These are phyloP conservation scores for Lyophyllum decastes DNA, from an alignment of 768 basidiomycete species.

Conservation along the genomic window DNA sequence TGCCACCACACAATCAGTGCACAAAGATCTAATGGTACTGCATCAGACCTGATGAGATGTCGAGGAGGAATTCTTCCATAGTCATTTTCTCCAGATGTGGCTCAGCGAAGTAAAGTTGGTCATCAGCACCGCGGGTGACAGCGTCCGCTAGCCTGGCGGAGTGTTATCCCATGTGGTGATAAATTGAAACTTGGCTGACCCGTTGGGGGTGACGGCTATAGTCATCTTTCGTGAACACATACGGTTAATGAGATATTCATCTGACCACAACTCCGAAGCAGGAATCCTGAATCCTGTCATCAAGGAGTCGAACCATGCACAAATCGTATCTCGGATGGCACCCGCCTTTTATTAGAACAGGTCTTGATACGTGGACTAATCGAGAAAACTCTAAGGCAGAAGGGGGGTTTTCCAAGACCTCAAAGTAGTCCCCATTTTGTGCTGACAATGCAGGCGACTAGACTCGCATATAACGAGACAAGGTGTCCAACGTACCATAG, in stretches of 20 bases:
- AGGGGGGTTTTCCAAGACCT: conserved; percentile 56
- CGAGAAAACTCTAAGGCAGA: conserved; percentile 69
- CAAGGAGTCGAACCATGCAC: not conserved
- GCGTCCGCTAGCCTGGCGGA: conserved; percentile 72
- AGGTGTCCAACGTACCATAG: conserved; percentile 28
- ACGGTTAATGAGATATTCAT: conserved; percentile 56
- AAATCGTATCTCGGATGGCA: not conserved
- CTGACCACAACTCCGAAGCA: conserved; percentile 61
- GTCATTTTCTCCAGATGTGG: conserved; percentile 71
- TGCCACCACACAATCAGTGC: not conserved
- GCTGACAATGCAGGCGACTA: conserved; percentile 34
- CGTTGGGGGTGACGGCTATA: conserved; percentile 82
- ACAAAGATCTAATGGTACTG: not conserved
- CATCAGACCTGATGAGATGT: conserved; percentile 33
- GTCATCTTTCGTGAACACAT: conserved; percentile 62
- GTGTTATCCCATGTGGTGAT: conserved; percentile 11
- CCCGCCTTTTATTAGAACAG: conserved; percentile 71
- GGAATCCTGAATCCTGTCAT: conserved; percentile 48
- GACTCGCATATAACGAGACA: not conserved
- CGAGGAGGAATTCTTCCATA: conserved; percentile 52
- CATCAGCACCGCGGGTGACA: conserved; percentile 53
- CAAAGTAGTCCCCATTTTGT: conserved; percentile 56
- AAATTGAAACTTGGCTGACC: conserved; percentile 44
- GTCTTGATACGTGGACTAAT: conserved; percentile 67
- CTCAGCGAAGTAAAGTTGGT: conserved; percentile 71